phyloP scores from a whole-genome alignment of 495 filamentous ascomycete species.

The Podospora pseudopauciseta region DNA sequence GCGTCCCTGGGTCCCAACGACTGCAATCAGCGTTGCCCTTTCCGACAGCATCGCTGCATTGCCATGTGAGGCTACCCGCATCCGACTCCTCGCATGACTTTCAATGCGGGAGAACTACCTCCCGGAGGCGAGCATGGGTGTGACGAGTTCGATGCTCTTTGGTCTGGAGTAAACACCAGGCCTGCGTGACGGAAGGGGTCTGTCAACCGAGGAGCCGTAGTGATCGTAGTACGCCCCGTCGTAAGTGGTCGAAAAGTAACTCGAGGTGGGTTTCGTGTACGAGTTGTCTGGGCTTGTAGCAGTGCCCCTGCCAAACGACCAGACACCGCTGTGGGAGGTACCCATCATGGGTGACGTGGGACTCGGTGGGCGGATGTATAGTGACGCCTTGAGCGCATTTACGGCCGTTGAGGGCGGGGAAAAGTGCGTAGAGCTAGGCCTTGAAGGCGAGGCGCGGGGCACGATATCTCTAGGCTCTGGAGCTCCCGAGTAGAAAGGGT shows the following conservation, averaged over 20 bases:
- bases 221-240: constrained; percentile 40
- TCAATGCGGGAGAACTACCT: constrained; percentile 28
- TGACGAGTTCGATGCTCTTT: constrained; percentile 51
- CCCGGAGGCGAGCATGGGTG: constrained; percentile 40
- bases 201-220: constrained; percentile 37
- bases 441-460: constrained; percentile 49
- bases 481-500: constrained; percentile 37
- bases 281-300: constrained; percentile 45
- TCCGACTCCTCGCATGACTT: not conserved
- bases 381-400: constrained; percentile 40
- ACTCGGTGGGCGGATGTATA: constrained; percentile 45
- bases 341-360: constrained; percentile 40
- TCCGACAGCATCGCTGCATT: not conserved
- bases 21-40: constrained; percentile 2
- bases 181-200: constrained; percentile 43
- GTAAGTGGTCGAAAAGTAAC: constrained; percentile 45
- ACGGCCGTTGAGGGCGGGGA: constrained; percentile 43
- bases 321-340: constrained; percentile 34
- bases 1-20: not conserved
- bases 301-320: constrained; percentile 46
- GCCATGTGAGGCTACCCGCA: constrained; percentile 1
- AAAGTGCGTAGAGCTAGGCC: constrained; percentile 38
- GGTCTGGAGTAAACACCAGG: constrained; percentile 46
- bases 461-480: constrained; percentile 49
- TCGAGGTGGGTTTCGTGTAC: constrained; percentile 37